Evolutionary conservation across 768 basidiomycete genomes (phyloP), one percentile per base, ranked within the genome.

Genomic region (Trametopsis cervina): DNA sequence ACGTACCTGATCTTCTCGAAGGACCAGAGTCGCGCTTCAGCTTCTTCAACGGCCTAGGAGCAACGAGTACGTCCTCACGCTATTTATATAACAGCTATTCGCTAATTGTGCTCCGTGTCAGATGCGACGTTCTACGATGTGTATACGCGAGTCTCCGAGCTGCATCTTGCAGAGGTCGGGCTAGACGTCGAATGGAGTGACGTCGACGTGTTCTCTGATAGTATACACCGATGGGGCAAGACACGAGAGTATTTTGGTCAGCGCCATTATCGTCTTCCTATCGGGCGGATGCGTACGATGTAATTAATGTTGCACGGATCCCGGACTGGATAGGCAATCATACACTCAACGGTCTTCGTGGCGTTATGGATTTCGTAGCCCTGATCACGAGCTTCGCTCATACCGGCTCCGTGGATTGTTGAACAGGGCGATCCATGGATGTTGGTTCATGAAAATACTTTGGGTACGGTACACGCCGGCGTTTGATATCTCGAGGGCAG

Each of bases 41-140:
- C 51, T 99, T 98, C 68, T 99, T 98, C 76, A 91, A 99, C 60
- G 96, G 96, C 11, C 76, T 99, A 7, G 96, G 90, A 13, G 95
- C 94, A 24, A 97, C 92, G 6, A 92, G 90, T 87, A 60, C 63
- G 84, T 52, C 18, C 20, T 27, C 46, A 33, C 39, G 9, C 17
- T 5, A 3, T 15, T 18, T 10, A 13, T 27, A 18, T 21, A 36
- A 22, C 40, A 17, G 43, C 50, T 42, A 53, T 40, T 35, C 21
- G 43, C 5, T 18, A 21, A 26, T 1, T 20, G 33, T 33, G 29
- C 7, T 33, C 29, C 29, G 25, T 51, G 38, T n/a, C 58, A 95
- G 92, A 94, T 68, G 73, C 83, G 0, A 69, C 85, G 6, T 92
- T 94, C 60, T 92, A 96, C 63, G 91, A 96, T 57, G 88, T 97